These are phyloP conservation scores for Pneumocystis wakefieldiae DNA, from an alignment of 1,139 yeast genomes.

Conservation along the genomic window DNA sequence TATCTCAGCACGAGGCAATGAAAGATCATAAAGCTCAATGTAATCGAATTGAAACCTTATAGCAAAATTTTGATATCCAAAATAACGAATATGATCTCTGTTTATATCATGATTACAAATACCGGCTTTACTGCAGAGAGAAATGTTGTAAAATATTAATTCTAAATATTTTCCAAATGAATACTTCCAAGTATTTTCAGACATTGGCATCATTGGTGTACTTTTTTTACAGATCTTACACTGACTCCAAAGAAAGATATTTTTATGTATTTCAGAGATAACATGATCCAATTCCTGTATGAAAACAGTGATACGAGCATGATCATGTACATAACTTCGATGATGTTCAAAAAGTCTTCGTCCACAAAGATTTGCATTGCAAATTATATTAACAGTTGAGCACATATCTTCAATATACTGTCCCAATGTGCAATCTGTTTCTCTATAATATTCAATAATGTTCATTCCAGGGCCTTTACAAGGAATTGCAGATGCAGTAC, in stretches of 20 bases:
- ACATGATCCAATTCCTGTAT: conserved; percentile 46
- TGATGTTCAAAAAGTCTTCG: conserved; percentile 58
- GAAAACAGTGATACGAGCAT: conserved; percentile 64
- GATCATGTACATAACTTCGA: conserved; percentile 77
- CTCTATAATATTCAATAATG: conserved; percentile 76
- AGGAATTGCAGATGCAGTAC: conserved; percentile 74
- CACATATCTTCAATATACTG: conserved; percentile 72
- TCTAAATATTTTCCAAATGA: conserved; percentile 91
- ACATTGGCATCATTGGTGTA: conserved; percentile 74
- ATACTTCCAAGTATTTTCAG: conserved; percentile 75
- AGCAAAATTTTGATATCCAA: conserved; percentile 67
- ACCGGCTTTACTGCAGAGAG: conserved; percentile 32
- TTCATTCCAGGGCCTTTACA: conserved; percentile 81
- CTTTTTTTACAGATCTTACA: conserved; percentile 66
- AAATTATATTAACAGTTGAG: conserved; percentile 46
- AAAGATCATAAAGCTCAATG: conserved; percentile 62
- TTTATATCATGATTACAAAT: conserved; percentile 68
- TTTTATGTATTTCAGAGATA: conserved; percentile 46
- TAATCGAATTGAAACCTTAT: conserved; percentile 63
- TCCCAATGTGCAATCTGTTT: conserved; percentile 79
- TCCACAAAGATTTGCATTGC: conserved; percentile 65
- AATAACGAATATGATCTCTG: conserved; percentile 66
- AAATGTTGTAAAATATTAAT: conserved; percentile 61
- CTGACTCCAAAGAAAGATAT: conserved; percentile 82
- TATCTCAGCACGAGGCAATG: conserved; percentile 59